These are phyloP conservation scores for Sodiomyces alkalinus DNA, from an alignment of 2,329 filamentous ascomycete genomes.

Conservation along the genomic window DNA sequence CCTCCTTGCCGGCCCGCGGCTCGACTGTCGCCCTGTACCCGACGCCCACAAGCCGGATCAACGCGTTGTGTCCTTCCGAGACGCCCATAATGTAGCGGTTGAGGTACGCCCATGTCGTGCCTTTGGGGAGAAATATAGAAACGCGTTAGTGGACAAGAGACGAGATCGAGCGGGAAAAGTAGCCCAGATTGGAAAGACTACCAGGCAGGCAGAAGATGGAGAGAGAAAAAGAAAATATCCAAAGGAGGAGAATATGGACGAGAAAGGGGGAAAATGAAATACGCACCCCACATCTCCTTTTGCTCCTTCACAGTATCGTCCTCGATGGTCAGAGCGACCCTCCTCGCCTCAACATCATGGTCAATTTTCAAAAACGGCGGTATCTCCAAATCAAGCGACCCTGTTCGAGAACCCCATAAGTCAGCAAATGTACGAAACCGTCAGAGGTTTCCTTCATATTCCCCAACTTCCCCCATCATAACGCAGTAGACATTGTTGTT, in stretches of 20 bases:
- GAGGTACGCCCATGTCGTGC: constrained; percentile 78
- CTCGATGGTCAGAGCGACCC: constrained; percentile 53
- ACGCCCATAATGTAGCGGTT: constrained; percentile 87
- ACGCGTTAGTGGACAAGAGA: constrained; percentile 9
- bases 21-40: constrained; percentile 88
- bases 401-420: constrained; percentile 19
- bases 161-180: not conserved
- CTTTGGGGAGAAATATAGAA: constrained; percentile 25
- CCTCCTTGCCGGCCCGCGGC: constrained; percentile 53
- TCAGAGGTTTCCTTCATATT: not conserved
- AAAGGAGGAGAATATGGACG: not conserved
- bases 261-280: constrained; percentile 1
- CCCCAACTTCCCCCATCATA: too few relatives aligned
- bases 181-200: too few relatives aligned
- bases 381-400: constrained; percentile 63
- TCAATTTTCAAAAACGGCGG: constrained; percentile 62
- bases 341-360: constrained; percentile 47
- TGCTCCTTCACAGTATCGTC: constrained; percentile 58
- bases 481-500: too few relatives aligned
- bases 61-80: constrained; percentile 88
- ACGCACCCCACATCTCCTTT: constrained; percentile 86
- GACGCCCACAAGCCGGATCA: constrained; percentile 84
- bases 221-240: not conserved
- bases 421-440: constrained; percentile 1
- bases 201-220: not conserved